These are phyloP conservation scores for Asterophora parasitica DNA, from an alignment of 768 basidiomycete genomes.

Conservation along the genomic window DNA sequence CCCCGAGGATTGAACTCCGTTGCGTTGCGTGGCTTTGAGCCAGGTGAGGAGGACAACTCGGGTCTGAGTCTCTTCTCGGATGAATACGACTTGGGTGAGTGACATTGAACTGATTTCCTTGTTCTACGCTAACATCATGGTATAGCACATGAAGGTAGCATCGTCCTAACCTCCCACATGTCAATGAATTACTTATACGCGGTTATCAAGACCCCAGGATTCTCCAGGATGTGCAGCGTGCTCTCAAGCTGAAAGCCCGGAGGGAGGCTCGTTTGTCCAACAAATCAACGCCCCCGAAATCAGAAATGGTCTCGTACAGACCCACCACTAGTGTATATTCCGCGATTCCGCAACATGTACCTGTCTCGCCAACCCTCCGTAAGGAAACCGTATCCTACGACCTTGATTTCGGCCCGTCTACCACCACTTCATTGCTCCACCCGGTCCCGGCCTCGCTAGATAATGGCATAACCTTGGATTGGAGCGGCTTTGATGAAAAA, in stretches of 20 bases:
- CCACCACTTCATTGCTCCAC: conserved; percentile 40
- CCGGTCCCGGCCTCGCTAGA: conserved; percentile 68
- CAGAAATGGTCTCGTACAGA: conserved; percentile 15
- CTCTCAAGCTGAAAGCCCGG: conserved; percentile 66
- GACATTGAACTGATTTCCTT: neutral
- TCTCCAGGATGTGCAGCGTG: conserved; percentile 75
- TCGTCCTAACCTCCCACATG: neutral
- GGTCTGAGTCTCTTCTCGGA: conserved; percentile 49
- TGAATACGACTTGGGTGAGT: conserved; percentile 75
- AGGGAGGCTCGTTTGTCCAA: conserved; percentile 57
- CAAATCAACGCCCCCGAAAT: conserved; percentile 19
- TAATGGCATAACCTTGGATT: conserved; percentile 69
- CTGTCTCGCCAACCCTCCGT: conserved; percentile 23
- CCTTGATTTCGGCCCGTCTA: conserved; percentile 69
- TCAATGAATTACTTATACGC: neutral
- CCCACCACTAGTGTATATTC: conserved; percentile 20
- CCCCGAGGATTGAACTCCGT: conserved; percentile 8
- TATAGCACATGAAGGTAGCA: conserved; percentile 68
- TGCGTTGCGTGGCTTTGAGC: conserved; percentile 4
- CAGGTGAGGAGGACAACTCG: conserved; percentile 6
- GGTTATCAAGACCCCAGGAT: conserved; percentile 63
- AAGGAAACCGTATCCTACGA: conserved; percentile 36
- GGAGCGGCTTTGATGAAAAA: conserved; percentile 58
- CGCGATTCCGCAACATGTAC: conserved; percentile 27
- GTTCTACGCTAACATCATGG: conserved; percentile 11